Percentiles rank a stretch among this genome's conserved stretches.
Conservation (phyloP, 2,329 filamentous ascomycete species). For the Ascochyta koolunga region DNA sequence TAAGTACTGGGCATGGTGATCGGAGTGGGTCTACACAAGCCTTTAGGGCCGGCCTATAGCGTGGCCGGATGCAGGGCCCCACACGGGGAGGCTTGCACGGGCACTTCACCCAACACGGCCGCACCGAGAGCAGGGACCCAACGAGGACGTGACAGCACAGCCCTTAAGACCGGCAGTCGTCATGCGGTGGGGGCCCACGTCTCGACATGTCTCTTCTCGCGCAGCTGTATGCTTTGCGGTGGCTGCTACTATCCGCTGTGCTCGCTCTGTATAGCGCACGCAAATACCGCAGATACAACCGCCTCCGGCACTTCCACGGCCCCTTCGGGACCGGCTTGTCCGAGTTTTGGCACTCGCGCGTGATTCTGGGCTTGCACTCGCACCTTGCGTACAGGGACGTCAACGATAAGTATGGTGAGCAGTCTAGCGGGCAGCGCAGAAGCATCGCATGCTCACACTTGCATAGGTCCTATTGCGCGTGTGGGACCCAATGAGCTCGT, state of each 20-base stretch:
- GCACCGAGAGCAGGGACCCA: not conserved
- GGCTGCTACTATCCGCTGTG: slow-evolving; percentile 11
- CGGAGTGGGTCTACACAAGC: not conserved
- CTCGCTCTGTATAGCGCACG: slow-evolving; percentile 11
- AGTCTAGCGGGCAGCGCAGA: not conserved
- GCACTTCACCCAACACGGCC: slow-evolving; percentile 8
- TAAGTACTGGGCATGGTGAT: slow-evolving; percentile 10
- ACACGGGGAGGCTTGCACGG: slow-evolving; percentile 5
- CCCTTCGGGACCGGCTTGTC: slow-evolving; percentile 32
- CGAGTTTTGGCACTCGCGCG: slow-evolving; percentile 28
- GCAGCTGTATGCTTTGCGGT: slow-evolving; percentile 16
- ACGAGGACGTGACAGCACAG: not conserved
- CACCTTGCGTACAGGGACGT: slow-evolving; percentile 30
- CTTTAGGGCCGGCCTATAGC: too few species aligned
- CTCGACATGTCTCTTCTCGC: slow-evolving; percentile 12
- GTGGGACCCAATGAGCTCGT: slow-evolving; percentile 56
- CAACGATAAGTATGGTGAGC: slow-evolving; percentile 33
- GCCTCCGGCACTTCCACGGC: slow-evolving; percentile 28
- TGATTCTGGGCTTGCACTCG: slow-evolving; percentile 20
- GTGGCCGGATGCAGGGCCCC: too few species aligned
- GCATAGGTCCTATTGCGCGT: slow-evolving; percentile 48
- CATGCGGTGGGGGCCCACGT: not conserved
- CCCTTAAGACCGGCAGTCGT: not conserved
- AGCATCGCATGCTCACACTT: not conserved
- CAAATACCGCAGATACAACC: slow-evolving; percentile 22